Evolutionary conservation across 441 rosid species (phyloP).

Genomic region (Adansonia grandidieri): DNA sequence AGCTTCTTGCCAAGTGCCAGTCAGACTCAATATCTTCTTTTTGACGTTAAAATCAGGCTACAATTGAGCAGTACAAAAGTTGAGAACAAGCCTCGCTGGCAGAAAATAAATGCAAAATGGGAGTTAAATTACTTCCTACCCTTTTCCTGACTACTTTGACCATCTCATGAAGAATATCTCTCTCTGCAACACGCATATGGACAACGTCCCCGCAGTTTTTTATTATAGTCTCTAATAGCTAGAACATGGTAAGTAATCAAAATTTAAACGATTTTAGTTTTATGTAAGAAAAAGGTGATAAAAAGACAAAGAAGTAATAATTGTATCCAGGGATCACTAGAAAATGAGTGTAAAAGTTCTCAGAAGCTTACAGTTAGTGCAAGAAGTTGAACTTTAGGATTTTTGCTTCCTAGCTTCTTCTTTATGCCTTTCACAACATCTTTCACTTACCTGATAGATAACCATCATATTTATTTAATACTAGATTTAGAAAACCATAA

Average conservation of each 20-base stretch:
- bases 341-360: neutral
- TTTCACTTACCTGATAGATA: slow-evolving; percentile 80
- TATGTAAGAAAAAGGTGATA: slow-evolving; percentile 14
- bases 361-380: slow-evolving; percentile 80
- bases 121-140: slow-evolving; percentile 45
- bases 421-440: slow-evolving; percentile 95
- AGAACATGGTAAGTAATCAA: slow-evolving; percentile 25
- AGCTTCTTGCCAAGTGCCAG: slow-evolving; percentile 99
- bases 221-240: slow-evolving; percentile 94
- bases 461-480: slow-evolving; percentile 27
- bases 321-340: neutral
- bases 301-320: neutral
- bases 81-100: slow-evolving; percentile 33
- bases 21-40: slow-evolving; percentile 85
- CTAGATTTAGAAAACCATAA: slow-evolving; percentile 21
- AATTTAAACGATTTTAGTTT: slow-evolving; percentile 26
- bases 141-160: slow-evolving; percentile 88
- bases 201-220: slow-evolving; percentile 99
- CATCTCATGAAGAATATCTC: slow-evolving; percentile 92
- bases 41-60: slow-evolving; percentile 91
- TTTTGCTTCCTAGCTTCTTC: slow-evolving; percentile 87
- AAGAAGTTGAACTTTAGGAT: slow-evolving; percentile 91
- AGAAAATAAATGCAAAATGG: slow-evolving; percentile 12
- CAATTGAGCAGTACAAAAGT: slow-evolving; percentile 37
- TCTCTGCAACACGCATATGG: slow-evolving; percentile 98